Evolutionary conservation across 352 stramenopile genomes (phyloP).

Genomic region (Phytophthora kernoviae): DNA sequence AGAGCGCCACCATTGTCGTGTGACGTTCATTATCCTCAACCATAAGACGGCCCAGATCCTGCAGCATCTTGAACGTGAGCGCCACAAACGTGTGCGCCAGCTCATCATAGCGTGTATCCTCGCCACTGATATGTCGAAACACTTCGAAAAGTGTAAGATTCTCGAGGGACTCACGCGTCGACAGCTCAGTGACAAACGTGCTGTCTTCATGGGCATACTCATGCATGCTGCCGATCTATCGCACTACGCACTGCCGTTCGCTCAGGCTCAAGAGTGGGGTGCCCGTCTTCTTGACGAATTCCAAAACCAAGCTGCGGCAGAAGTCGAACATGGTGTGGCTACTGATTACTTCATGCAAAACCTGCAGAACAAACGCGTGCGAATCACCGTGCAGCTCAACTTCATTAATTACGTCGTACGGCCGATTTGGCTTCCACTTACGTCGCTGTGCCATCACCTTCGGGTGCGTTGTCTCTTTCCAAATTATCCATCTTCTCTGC

Average conservation of each 20-base stretch:
- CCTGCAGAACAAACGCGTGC: constrained; percentile 51
- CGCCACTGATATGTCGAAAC: constrained; percentile 77
- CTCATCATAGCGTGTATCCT: constrained; percentile 77
- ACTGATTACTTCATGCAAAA: constrained; percentile 80
- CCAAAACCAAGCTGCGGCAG: constrained; percentile 58
- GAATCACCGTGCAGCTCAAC: constrained; percentile 71
- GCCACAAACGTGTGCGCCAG: constrained; percentile 59
- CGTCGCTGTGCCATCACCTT: constrained; percentile 59
- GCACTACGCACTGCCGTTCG: constrained; percentile 60
- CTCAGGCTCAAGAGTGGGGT: constrained; percentile 58
- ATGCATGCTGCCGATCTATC: constrained; percentile 77
- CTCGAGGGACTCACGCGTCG: constrained; percentile 64
- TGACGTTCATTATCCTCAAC: constrained; percentile 81
- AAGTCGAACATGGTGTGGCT: constrained; percentile 53
- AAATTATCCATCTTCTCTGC: constrained; percentile 6
- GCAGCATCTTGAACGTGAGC: constrained; percentile 55
- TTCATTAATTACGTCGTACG: constrained; percentile 81
- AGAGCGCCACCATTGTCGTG: constrained; percentile 80
- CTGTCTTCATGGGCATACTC: constrained; percentile 68
- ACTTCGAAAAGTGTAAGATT: constrained; percentile 76
- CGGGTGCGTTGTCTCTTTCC: constrained; percentile 37
- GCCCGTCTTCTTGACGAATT: constrained; percentile 73
- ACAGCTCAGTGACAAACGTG: constrained; percentile 61
- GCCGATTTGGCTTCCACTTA: constrained; percentile 74
- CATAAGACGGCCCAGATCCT: constrained; percentile 78